Evolutionary conservation across 192 early-diverging fungal species (phyloP).

Genomic region (Geranomyces variabilis): DNA sequence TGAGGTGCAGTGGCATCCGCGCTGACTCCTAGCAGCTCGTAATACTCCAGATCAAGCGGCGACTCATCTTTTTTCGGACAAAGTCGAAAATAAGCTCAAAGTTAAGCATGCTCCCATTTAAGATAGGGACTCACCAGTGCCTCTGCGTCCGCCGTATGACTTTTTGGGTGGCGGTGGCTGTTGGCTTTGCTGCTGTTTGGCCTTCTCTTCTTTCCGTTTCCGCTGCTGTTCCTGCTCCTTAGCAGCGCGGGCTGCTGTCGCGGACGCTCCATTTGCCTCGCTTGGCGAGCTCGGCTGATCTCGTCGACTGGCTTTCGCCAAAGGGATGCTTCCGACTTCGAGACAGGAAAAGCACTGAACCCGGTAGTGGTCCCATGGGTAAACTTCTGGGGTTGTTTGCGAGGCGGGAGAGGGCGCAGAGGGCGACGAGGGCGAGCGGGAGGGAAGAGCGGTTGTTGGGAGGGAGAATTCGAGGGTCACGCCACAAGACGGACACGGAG

Average conservation of each 20-base stretch:
- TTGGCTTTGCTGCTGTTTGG: conserved; percentile 8
- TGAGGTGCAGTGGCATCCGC: conserved; percentile 74
- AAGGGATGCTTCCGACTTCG: conserved; percentile 20
- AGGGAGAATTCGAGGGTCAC: conserved; percentile 36
- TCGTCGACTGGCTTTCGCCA: neutral
- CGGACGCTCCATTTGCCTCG: neutral
- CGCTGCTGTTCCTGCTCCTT: conserved; percentile 9
- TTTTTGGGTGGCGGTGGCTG: conserved; percentile 15
- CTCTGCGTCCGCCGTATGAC: conserved; percentile 19
- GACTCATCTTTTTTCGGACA: conserved; percentile 48
- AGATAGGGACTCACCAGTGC: conserved; percentile 11
- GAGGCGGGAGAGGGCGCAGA: neutral
- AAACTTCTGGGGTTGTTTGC: neutral
- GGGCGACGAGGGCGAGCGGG: conserved; percentile 3
- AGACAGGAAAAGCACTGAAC: conserved; percentile 41
- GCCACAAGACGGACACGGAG: conserved; percentile 26
- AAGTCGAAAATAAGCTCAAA: neutral
- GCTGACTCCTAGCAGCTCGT: conserved; percentile 82
- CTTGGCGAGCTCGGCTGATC: neutral
- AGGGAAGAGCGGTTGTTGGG: conserved; percentile 16
- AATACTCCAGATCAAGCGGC: conserved; percentile 58
- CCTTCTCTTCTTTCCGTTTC: neutral
- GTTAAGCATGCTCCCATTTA: too few relatives aligned
- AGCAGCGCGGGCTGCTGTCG: neutral
- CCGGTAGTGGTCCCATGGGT: conserved; percentile 26